A percentile compares a stretch with the other conserved stretches of the same genome.
Conservation (phyloP, 495 filamentous ascomycete species). For the Penicillium daleae region DNA sequence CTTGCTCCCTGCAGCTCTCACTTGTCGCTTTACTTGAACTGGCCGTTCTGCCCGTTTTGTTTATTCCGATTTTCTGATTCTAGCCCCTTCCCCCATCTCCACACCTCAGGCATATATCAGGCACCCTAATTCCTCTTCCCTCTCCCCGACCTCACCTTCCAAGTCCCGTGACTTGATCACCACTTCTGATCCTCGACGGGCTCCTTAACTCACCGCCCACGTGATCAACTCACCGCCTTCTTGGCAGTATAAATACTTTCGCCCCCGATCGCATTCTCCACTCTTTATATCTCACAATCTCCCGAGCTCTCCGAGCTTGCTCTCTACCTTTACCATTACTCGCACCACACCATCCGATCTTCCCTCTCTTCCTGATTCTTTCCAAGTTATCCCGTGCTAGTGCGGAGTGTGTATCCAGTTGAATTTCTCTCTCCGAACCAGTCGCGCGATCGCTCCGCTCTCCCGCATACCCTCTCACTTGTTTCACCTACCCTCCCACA, state of each 20-base stretch:
- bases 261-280: conserved; percentile 53
- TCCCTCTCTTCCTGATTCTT: not conserved
- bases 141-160: conserved; percentile 24
- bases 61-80: conserved; percentile 9
- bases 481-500: not conserved
- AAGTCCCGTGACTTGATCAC: conserved; percentile 4
- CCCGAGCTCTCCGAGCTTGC: conserved; percentile 25
- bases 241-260: conserved; percentile 53
- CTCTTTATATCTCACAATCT: conserved; percentile 32
- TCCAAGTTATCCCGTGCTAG: conserved; percentile 14
- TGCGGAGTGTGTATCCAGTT: conserved; percentile 29
- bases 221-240: conserved; percentile 43
- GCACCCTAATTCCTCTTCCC: conserved; percentile 18
- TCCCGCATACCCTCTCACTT: conserved; percentile 10
- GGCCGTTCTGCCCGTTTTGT: conserved; percentile 23
- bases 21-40: conserved; percentile 19
- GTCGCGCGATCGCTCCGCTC: conserved; percentile 16
- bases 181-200: not conserved
- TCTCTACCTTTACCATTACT: conserved; percentile 11
- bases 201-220: conserved; percentile 39
- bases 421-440: conserved; percentile 17
- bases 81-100: conserved; percentile 20
- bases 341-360: not conserved
- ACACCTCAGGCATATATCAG: conserved; percentile 12
- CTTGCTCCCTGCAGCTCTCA: conserved; percentile 11